Percentiles rank a stretch among this genome's conserved stretches.
Conservation (phyloP, 495 filamentous ascomycete species). For the Aspergillus egyptiacus region DNA sequence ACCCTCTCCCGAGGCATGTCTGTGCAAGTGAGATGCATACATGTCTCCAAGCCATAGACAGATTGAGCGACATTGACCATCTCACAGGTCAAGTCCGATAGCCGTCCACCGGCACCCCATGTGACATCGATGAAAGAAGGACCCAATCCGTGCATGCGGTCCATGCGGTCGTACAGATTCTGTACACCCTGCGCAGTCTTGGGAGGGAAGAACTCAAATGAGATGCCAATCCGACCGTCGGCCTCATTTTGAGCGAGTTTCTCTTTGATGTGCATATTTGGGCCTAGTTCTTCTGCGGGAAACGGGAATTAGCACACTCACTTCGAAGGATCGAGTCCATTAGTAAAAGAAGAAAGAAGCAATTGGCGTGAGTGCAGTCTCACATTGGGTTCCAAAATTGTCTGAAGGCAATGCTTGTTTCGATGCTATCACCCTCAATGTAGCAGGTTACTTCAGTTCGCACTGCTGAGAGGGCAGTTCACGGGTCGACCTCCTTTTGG, state of each 20-base stretch:
- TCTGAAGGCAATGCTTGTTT: too few species aligned
- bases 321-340: background rate
- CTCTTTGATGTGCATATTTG: conserved; percentile 78
- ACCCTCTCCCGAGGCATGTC: conserved; percentile 93
- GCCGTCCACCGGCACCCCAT: conserved; percentile 92
- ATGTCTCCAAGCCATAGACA: conserved; percentile 94
- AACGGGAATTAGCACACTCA: background rate
- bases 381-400: background rate
- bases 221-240: conserved; percentile 76
- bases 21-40: conserved; percentile 98
- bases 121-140: conserved; percentile 97
- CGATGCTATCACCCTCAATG: background rate
- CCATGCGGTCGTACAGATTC: conserved; percentile 99
- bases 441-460: background rate
- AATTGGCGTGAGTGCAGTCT: too few species aligned
- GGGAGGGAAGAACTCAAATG: conserved; percentile 99
- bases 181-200: conserved; percentile 97
- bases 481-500: background rate
- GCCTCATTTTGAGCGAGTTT: conserved; percentile 80
- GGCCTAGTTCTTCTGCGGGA: background rate
- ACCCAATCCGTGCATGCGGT: conserved; percentile 92
- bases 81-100: conserved; percentile 88
- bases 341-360: background rate
- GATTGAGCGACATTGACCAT: conserved; percentile 97
- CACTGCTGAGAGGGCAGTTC: background rate